Evolutionary conservation across 257 asterid genomes (phyloP).

Genomic region (Nicotiana obtusifolia): DNA sequence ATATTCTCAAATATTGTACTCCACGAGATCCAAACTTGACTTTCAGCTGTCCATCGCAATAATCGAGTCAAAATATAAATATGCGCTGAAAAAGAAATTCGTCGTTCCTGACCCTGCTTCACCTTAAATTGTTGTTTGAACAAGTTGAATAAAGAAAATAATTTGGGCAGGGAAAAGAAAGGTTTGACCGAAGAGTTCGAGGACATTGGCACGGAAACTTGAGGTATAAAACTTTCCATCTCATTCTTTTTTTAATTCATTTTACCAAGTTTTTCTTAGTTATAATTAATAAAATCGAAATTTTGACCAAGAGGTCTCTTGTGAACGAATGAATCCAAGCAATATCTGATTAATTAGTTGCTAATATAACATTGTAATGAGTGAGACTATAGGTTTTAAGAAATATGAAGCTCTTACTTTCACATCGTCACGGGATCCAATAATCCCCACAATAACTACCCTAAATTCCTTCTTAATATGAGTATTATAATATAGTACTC

Average conservation of each 20-base stretch:
- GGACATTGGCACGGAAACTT: constrained; percentile 38
- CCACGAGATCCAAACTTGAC: constrained; percentile 21
- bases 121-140: too few species aligned
- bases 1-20: background rate
- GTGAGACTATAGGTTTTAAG: constrained; percentile 12
- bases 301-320: constrained; percentile 2
- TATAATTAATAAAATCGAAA: too few species aligned
- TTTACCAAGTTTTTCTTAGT: background rate
- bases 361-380: constrained; percentile 33
- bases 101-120: too few species aligned
- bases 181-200: constrained; percentile 76
- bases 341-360: constrained; percentile 29
- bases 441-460: constrained; percentile 13
- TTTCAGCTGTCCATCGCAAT: constrained; percentile 19
- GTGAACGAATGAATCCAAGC: constrained; percentile 45
- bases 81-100: constrained; percentile 29
- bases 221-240: background rate
- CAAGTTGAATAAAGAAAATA: background rate
- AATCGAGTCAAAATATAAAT: constrained; percentile 24
- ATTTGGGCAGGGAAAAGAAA: constrained; percentile 4
- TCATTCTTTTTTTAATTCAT: background rate
- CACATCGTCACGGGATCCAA: constrained; percentile 64
- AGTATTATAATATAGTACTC: too few species aligned
- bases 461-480: too few species aligned
- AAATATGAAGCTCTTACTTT: constrained; percentile 16